phyloP scores from a whole-genome alignment of 176 grass and related monocot genomes.

The Metroxylon sagu region DNA sequence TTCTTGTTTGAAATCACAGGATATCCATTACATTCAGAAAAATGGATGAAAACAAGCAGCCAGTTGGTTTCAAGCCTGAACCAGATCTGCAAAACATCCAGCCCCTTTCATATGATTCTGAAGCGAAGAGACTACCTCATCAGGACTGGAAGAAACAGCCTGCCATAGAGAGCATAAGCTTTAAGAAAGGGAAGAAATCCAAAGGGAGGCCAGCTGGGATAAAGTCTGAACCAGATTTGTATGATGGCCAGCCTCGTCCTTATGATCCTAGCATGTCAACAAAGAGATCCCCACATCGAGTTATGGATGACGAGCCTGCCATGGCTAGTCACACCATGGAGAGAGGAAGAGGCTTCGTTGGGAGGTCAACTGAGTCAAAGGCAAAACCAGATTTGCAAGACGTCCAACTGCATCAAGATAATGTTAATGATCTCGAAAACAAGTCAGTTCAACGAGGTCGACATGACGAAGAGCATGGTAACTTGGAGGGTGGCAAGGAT shows the following conservation, averaged over 20 bases:
- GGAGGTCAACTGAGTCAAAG: not conserved
- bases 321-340: not conserved
- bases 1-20: constrained; percentile 35
- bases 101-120: not conserved
- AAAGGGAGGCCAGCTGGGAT: constrained; percentile 5
- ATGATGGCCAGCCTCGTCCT: not conserved
- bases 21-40: constrained; percentile 87
- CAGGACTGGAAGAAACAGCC: not conserved
- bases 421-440: not conserved
- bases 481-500: constrained; percentile 2
- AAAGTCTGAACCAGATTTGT: constrained; percentile 3
- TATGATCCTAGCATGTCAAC: not conserved
- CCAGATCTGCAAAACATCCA: constrained; percentile 43
- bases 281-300: not conserved
- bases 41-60: constrained; percentile 64
- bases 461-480: not conserved
- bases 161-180: constrained; percentile 11
- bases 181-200: constrained; percentile 6
- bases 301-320: not conserved
- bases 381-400: not conserved
- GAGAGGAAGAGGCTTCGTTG: not conserved
- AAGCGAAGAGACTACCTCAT: not conserved
- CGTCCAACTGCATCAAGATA: not conserved
- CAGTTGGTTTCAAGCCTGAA: constrained; percentile 45
- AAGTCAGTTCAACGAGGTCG: not conserved